Percentiles rank a stretch among this genome's conserved stretches.
Evolutionary conservation across 2,329 filamentous ascomycete genomes (phyloP).

Genomic region (Claviceps maximensis): DNA sequence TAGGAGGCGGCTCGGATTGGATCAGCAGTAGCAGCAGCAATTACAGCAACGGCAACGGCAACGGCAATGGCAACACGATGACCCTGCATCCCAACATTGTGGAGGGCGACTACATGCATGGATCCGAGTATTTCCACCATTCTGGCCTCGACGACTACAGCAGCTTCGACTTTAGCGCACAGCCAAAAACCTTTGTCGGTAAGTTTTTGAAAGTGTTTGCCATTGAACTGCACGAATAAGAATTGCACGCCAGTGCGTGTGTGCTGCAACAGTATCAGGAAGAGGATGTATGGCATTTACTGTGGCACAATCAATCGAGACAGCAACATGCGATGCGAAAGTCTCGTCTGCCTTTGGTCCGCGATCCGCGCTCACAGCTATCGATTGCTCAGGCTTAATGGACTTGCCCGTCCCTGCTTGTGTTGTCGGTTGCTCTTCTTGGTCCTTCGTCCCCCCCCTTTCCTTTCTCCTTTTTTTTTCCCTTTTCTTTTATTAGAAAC

Average conservation of each 20-base stretch:
- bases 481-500: no score
- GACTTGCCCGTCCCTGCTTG: background rate
- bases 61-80: constrained; percentile 27
- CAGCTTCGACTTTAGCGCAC: constrained; percentile 30
- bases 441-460: no score
- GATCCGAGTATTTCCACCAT: constrained; percentile 39
- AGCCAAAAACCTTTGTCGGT: constrained; percentile 44
- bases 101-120: constrained; percentile 39
- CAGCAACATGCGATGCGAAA: no score
- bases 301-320: no score
- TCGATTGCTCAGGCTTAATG: no score
- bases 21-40: constrained; percentile 21
- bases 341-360: no score
- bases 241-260: constrained; percentile 1
- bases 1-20: constrained; percentile 49
- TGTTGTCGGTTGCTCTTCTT: background rate
- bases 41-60: constrained; percentile 22
- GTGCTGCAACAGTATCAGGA: no score
- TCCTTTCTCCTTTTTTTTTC: no score
- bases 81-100: constrained; percentile 52
- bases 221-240: no score
- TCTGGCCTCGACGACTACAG: constrained; percentile 36
- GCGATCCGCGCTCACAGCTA: no score
- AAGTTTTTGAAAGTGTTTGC: constrained; percentile 24
- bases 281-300: no score